Evolutionary conservation across 2,329 filamentous ascomycete species (phyloP), one percentile per base, ranked within the genome.

Genomic region (Phyllachora maydis): DNA sequence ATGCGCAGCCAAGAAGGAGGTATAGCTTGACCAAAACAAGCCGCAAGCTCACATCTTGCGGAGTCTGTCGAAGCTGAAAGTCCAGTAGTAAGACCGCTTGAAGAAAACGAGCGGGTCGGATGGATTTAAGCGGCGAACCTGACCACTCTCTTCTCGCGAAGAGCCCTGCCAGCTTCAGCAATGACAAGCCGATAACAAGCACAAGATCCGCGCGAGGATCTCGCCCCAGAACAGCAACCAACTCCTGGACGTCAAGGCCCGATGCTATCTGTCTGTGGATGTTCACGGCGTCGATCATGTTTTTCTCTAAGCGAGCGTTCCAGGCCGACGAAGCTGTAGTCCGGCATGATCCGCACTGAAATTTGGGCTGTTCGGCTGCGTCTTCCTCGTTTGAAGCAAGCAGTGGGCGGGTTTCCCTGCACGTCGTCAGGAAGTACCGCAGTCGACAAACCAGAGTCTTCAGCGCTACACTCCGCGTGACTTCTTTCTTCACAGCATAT

Each of bases 1-100:
- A 46, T 1, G 49, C 49, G 8, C 56, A 59, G 6, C 62, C 62
- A 5, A 65, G 41, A 4, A 54, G 38, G 7, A 64, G 41, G 23
- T 63, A 59, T 3, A 66, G 35, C 26, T 60, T 57, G 2, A 60
- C 46, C 0, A 68, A 44, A 0, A 67, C 30, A 4, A 68, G 42
- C 3, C 54, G 50, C 3, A 62, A 42, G 1, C 52, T 42, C 23
- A 49, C 48, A 21, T 64, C 52, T 19, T 52, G 51, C 0, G 57
- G 52, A 0, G 47, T 50, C 23, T 42, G 36, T n/a, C 39, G 38
- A 4, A 57, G 44, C 27, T 63, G 59, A 8, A 51, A 43, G 16
- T 65, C 58, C 1, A 67, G 46, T 4, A 66, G 37, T 1, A 55
- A 28, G 2, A 56, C 40, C 0, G 60, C 62, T 21, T 56, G 57